These are phyloP conservation scores for Chlamydomonas reinhardtii DNA, from an alignment of 163 green algal genomes.

Conservation along the genomic window DNA sequence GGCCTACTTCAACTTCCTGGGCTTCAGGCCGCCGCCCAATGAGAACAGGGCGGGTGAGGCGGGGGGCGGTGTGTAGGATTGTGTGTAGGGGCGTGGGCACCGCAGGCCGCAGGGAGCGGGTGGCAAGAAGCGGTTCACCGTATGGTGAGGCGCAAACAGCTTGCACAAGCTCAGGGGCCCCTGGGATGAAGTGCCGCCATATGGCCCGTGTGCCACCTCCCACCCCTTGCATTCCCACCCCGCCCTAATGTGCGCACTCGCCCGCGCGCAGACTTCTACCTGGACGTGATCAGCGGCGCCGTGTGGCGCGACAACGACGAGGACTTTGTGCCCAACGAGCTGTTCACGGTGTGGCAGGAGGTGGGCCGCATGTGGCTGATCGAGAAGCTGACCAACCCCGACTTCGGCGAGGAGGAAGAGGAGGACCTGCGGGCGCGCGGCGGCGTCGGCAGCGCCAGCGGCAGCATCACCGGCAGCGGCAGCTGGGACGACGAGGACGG, in stretches of 20 bases:
- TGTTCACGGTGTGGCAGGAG: constrained; percentile 38
- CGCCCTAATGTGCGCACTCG: too few relatives aligned
- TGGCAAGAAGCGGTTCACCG: too few relatives aligned
- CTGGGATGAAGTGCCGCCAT: too few relatives aligned
- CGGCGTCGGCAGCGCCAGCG: too few relatives aligned
- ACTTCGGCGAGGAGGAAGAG: background rate
- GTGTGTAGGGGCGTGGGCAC: too few relatives aligned
- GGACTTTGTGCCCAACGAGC: constrained; percentile 43
- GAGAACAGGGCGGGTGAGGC: constrained; percentile 80
- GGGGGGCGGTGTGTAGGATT: too few relatives aligned
- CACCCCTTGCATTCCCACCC: too few relatives aligned
- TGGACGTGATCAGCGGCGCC: constrained; percentile 42
- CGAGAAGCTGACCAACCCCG: constrained; percentile 11
- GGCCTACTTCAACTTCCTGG: constrained; percentile 80
- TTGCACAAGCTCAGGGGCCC: too few relatives aligned
- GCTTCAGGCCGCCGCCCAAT: constrained; percentile 76
- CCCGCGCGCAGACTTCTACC: constrained; percentile 52
- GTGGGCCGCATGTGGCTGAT: constrained; percentile 32
- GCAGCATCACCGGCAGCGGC: too few relatives aligned
- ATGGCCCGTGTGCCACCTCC: too few relatives aligned
- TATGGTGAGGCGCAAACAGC: too few relatives aligned
- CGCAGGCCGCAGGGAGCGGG: too few relatives aligned
- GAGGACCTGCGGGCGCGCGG: background rate
- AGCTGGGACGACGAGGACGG: background rate
- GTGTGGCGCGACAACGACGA: constrained; percentile 33